Evolutionary conservation across 2,329 filamentous ascomycete genomes (phyloP).

Genomic region (Xylariales sp.): DNA sequence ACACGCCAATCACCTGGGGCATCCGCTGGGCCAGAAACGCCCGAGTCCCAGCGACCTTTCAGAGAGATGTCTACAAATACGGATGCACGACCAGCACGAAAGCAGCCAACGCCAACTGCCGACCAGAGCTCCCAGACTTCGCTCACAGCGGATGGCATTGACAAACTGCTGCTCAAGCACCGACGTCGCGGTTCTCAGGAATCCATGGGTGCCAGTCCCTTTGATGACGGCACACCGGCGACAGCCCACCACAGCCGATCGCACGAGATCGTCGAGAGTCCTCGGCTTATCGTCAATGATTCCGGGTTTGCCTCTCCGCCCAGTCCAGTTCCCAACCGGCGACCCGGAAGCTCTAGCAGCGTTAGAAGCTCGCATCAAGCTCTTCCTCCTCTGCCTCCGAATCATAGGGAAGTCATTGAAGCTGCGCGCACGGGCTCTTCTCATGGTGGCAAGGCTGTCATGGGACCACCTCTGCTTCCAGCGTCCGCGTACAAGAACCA

Average conservation of each 20-base stretch:
- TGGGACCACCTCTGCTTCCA: constrained; percentile 83
- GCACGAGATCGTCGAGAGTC: constrained; percentile 45
- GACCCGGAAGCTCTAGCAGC: constrained; percentile 73
- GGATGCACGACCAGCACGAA: constrained; percentile 33
- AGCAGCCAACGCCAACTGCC: constrained; percentile 38
- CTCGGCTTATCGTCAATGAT: constrained; percentile 36
- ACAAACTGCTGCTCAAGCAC: constrained; percentile 60
- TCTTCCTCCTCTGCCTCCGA: constrained; percentile 70
- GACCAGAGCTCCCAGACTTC: constrained; percentile 80
- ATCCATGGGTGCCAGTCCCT: constrained; percentile 17
- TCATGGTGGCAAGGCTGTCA: constrained; percentile 44
- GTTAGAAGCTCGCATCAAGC: constrained; percentile 38
- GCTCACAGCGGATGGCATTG: constrained; percentile 77
- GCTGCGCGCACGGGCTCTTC: constrained; percentile 62
- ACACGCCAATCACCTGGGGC: constrained; percentile 49
- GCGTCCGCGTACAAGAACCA: constrained; percentile 62
- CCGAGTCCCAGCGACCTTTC: constrained; percentile 55
- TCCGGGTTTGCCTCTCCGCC: constrained; percentile 27
- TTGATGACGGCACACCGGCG: constrained; percentile 26
- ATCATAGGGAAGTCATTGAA: constrained; percentile 82
- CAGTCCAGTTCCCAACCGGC: constrained; percentile 33
- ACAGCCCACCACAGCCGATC: constrained; percentile 40
- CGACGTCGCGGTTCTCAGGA: constrained; percentile 31
- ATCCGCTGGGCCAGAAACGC: constrained; percentile 36
- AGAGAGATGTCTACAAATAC: constrained; percentile 60